Conservation (phyloP, 495 filamentous ascomycete genomes). For the Penicillium pancosmium region DNA sequence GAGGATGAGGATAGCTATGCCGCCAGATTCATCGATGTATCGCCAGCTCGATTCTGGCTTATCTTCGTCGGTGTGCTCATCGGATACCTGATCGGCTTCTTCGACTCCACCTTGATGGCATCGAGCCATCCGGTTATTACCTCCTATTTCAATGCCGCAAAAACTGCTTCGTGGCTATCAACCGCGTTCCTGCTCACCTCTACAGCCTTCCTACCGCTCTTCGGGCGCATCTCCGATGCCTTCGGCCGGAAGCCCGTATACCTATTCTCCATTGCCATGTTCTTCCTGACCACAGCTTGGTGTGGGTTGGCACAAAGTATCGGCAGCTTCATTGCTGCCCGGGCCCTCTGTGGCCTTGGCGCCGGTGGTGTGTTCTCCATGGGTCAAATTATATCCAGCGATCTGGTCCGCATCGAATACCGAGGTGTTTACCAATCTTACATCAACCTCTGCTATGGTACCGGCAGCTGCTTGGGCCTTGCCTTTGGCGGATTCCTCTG, state of each 20-base stretch:
- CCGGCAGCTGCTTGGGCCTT: conserved; percentile 66
- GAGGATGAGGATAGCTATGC: conserved; percentile 31
- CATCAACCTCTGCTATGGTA: conserved; percentile 69
- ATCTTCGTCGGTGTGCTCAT: conserved; percentile 54
- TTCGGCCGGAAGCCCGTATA: conserved; percentile 73
- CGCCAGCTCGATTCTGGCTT: conserved; percentile 51
- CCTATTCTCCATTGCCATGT: conserved; percentile 62
- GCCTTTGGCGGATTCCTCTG: conserved; percentile 74
- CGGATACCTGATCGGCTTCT: conserved; percentile 58
- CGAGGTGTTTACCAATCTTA: conserved; percentile 77
- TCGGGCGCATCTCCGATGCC: conserved; percentile 72
- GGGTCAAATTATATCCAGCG: conserved; percentile 72
- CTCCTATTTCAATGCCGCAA: conserved; percentile 73
- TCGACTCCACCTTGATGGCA: conserved; percentile 81
- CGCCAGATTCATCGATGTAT: conserved; percentile 48
- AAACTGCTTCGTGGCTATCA: conserved; percentile 79
- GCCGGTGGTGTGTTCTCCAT: conserved; percentile 75
- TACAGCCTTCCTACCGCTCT: conserved; percentile 72
- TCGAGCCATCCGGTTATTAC: conserved; percentile 82
- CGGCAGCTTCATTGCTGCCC: conserved; percentile 69
- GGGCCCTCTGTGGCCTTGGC: conserved; percentile 74
- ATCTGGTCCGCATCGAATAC: conserved; percentile 74
- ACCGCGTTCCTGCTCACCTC: conserved; percentile 78
- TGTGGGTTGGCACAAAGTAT: conserved; percentile 74
- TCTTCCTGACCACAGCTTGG: conserved; percentile 69